Conservation (phyloP, 1,284 basidiomycete genomes). For the Marasmius fiardii region DNA sequence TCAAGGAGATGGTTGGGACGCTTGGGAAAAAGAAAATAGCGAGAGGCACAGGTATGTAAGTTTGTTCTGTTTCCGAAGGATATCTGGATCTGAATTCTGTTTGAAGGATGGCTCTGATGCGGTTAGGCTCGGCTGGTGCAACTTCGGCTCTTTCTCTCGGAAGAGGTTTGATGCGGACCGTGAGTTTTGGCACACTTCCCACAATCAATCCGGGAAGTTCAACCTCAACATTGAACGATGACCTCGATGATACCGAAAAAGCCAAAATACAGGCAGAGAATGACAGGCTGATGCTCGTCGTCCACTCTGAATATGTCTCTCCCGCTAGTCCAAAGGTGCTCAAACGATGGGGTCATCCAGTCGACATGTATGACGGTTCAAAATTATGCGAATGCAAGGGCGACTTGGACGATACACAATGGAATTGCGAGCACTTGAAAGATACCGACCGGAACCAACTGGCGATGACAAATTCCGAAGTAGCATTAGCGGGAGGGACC, state of each 20-base stretch:
- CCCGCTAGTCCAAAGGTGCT: conserved; percentile 42
- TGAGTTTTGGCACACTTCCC: not conserved
- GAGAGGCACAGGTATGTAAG: not conserved
- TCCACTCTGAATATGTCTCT: conserved; percentile 50
- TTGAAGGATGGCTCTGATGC: not conserved
- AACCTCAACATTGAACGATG: not conserved
- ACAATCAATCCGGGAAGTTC: not conserved
- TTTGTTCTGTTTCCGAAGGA: not conserved
- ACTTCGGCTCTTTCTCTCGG: not conserved
- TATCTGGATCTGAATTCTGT: not conserved
- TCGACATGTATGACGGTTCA: conserved; percentile 17
- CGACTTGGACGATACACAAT: not conserved
- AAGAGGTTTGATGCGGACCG: not conserved
- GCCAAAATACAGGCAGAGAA: conserved; percentile 23
- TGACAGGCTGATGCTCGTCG: conserved; percentile 37
- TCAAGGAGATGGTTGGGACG: conserved; percentile 4
- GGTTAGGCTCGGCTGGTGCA: not conserved
- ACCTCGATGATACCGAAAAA: not conserved
- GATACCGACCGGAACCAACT: not conserved
- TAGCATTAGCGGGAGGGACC: not conserved
- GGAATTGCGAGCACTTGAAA: not conserved
- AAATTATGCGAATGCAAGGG: conserved; percentile 20
- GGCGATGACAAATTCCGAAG: not conserved
- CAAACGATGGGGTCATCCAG: conserved; percentile 29
- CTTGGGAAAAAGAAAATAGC: conserved; percentile 4